Evolutionary conservation across 192 early-diverging fungal genomes (phyloP).

Genomic region (Coemansia sp.): DNA sequence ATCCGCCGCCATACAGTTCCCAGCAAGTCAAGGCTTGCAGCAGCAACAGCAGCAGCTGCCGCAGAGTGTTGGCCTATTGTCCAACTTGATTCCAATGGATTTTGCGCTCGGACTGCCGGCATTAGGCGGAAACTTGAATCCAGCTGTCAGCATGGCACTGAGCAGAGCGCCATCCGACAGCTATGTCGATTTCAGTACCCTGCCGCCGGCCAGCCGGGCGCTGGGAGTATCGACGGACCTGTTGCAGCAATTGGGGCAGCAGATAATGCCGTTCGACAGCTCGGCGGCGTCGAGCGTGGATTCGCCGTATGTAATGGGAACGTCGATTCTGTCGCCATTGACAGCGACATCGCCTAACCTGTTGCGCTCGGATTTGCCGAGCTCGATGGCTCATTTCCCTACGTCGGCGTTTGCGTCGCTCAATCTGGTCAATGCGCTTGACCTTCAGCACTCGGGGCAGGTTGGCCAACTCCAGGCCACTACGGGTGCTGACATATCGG

Average conservation of each 20-base stretch:
- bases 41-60: constrained; percentile 8
- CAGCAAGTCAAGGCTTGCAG: constrained; percentile 3
- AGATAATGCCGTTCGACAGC: background rate
- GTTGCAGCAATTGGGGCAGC: constrained; percentile 41
- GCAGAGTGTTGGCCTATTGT: constrained; percentile 6
- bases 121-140: constrained; percentile 6
- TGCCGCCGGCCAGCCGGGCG: background rate
- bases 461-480: constrained; percentile 1
- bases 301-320: background rate
- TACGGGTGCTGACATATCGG: constrained; percentile 5
- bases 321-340: constrained; percentile 28
- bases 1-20: constrained; percentile 2
- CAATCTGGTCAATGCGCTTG: constrained; percentile 38
- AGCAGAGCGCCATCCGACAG: background rate
- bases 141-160: constrained; percentile 1
- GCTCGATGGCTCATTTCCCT: constrained; percentile 22
- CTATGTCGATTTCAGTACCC: constrained; percentile 4
- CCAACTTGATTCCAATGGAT: constrained; percentile 46
- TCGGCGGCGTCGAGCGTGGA: background rate
- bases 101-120: constrained; percentile 44
- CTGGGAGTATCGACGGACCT: constrained; percentile 24
- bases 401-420: constrained; percentile 49
- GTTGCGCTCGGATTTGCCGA: constrained; percentile 15
- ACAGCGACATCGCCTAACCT: constrained; percentile 30
- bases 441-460: constrained; percentile 20